Evolutionary conservation across 495 filamentous ascomycete species (phyloP).

Genomic region (Diplogelasinospora grovesii): DNA sequence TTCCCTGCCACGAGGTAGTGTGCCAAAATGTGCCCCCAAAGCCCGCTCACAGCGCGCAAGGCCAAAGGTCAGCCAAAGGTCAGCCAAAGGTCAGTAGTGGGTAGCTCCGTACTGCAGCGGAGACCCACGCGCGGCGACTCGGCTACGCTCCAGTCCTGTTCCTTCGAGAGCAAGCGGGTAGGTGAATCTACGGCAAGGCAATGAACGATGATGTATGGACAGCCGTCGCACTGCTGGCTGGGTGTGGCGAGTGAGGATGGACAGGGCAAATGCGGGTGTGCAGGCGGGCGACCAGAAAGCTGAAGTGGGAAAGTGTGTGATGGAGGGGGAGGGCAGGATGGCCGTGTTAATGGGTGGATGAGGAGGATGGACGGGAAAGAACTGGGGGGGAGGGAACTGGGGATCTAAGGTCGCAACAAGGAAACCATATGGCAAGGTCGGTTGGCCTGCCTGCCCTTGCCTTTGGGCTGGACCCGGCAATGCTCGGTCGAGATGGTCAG

Average conservation of each 20-base stretch:
- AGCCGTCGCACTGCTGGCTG: neutral
- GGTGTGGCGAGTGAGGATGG: too few relatives aligned
- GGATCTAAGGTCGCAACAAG: slow-evolving; percentile 2
- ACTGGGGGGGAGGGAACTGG: neutral
- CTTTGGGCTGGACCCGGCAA: slow-evolving; percentile 3
- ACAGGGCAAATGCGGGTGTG: neutral
- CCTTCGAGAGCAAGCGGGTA: too few relatives aligned
- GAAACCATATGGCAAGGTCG: neutral
- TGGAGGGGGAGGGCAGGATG: neutral
- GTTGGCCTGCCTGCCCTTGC: slow-evolving; percentile 1
- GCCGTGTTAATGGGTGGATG: neutral
- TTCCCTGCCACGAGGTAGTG: too few relatives aligned
- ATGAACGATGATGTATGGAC: neutral
- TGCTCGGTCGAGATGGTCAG: slow-evolving; percentile 2
- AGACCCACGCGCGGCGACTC: slow-evolving; percentile 1
- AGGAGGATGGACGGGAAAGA: neutral
- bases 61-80: neutral
- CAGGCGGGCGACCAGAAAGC: neutral
- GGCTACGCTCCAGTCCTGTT: too few relatives aligned
- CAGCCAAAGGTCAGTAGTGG: too few relatives aligned
- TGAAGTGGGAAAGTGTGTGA: neutral
- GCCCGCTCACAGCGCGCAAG: neutral
- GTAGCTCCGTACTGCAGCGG: neutral
- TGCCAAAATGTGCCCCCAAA: too few relatives aligned
- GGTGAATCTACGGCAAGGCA: neutral